Evolutionary conservation across 108 stramenopile species (phyloP).

Genomic region (Cyclotella atomus): DNA sequence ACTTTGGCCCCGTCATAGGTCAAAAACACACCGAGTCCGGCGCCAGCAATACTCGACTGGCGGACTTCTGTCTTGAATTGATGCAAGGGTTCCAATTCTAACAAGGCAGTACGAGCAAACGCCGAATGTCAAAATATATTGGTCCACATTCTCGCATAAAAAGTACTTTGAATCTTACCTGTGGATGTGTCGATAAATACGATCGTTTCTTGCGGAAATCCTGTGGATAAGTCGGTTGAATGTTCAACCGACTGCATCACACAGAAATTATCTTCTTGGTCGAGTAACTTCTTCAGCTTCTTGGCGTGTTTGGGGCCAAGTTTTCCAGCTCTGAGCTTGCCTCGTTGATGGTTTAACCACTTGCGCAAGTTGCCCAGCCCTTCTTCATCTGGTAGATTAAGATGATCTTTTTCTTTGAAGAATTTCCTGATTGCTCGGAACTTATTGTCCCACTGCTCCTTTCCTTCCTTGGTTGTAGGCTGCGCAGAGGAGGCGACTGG

Average conservation of each 20-base stretch:
- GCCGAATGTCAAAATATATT: background rate
- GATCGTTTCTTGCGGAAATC: conserved; percentile 13
- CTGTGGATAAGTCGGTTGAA: conserved; percentile 9
- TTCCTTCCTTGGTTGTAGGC: background rate
- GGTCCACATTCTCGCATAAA: background rate
- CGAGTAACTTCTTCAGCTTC: background rate
- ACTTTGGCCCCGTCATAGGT: conserved; percentile 67
- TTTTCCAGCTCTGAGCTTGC: background rate
- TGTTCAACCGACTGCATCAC: conserved; percentile 24
- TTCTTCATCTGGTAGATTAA: background rate
- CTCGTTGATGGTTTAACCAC: background rate
- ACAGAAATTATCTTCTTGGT: background rate
- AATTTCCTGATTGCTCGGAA: conserved; percentile 6
- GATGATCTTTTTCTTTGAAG: background rate
- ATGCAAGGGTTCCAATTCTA: conserved; percentile 50
- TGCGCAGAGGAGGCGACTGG: too few species aligned
- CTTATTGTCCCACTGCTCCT: background rate
- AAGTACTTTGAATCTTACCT: conserved; percentile 11
- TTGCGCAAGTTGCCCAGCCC: background rate
- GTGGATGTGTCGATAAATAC: conserved; percentile 5
- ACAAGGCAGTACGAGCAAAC: background rate
- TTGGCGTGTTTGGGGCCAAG: background rate
- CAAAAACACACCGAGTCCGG: conserved; percentile 74
- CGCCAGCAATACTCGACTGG: conserved; percentile 58
- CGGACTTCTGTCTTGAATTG: conserved; percentile 53